Conservation (phyloP, 176 grass and related monocot genomes). For the Pharus latifolius region DNA sequence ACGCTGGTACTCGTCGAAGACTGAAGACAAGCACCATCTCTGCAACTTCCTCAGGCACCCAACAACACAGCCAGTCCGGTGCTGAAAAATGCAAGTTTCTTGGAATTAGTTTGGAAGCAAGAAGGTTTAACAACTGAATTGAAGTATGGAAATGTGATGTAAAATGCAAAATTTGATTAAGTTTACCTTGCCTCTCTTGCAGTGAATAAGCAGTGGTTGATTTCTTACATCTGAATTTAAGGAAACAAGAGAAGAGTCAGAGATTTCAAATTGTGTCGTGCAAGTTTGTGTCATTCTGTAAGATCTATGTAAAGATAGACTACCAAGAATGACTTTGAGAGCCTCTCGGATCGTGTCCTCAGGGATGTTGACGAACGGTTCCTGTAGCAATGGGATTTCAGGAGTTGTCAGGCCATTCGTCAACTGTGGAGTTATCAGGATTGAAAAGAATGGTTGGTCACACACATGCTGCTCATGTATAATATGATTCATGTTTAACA, state of each 20-base stretch:
- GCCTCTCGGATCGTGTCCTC: constrained; percentile 72
- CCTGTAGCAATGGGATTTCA: constrained; percentile 27
- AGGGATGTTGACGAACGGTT: constrained; percentile 58
- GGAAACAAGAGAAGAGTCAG: neutral
- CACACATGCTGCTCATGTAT: neutral
- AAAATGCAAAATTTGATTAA: neutral
- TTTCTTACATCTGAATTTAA: constrained; percentile 55
- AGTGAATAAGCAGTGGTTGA: constrained; percentile 85
- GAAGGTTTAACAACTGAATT: neutral
- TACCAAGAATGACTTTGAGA: constrained; percentile 83
- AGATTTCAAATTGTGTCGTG: neutral
- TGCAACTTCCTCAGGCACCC: constrained; percentile 81
- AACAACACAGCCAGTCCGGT: constrained; percentile 80
- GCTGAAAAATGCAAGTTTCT: constrained; percentile 30
- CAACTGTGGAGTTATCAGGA: neutral
- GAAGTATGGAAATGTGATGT: neutral
- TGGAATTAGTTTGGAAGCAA: neutral
- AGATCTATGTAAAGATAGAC: neutral
- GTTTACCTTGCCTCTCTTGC: constrained; percentile 82
- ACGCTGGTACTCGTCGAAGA: constrained; percentile 74
- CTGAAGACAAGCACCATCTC: constrained; percentile 71
- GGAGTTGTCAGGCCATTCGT: neutral
- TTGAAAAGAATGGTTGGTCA: neutral
- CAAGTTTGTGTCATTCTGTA: neutral
- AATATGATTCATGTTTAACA: no score